Conservation (phyloP, 2,329 filamentous ascomycete genomes). For the Calycina herbarum region DNA sequence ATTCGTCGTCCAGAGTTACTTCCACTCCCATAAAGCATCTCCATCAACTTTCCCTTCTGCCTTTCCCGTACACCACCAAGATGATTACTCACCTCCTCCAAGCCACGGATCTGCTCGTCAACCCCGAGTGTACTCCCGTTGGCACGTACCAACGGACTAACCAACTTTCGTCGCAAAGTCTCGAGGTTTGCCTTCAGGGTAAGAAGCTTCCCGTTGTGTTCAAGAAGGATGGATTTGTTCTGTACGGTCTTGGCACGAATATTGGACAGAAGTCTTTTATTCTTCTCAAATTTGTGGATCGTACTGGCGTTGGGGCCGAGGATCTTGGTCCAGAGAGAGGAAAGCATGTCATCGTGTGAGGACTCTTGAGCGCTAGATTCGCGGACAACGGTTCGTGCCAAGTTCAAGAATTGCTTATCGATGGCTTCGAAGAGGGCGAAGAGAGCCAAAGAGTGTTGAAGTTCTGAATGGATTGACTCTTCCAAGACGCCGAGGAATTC, state of each 20-base stretch:
- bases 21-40: slow-evolving; percentile 65
- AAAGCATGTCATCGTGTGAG: slow-evolving; percentile 76
- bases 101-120: slow-evolving; percentile 80
- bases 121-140: slow-evolving; percentile 71
- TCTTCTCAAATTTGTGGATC: slow-evolving; percentile 90
- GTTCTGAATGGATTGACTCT: slow-evolving; percentile 82
- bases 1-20: slow-evolving; percentile 25
- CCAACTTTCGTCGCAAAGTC: slow-evolving; percentile 76
- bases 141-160: slow-evolving; percentile 76
- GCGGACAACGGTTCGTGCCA: slow-evolving; percentile 80
- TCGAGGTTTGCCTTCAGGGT: slow-evolving; percentile 86
- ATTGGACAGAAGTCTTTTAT: slow-evolving; percentile 74
- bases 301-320: slow-evolving; percentile 73
- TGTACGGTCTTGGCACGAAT: slow-evolving; percentile 80
- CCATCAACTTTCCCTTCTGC: slow-evolving; percentile 82
- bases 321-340: slow-evolving; percentile 81
- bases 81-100: slow-evolving; percentile 78
- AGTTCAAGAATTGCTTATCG: slow-evolving; percentile 85
- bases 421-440: slow-evolving; percentile 91
- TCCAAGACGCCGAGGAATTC: slow-evolving; percentile 87
- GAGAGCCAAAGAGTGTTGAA: slow-evolving; percentile 75
- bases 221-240: slow-evolving; percentile 83
- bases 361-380: slow-evolving; percentile 81
- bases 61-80: slow-evolving; percentile 72
- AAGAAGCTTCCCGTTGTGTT: slow-evolving; percentile 81